Evolutionary conservation across 2,329 filamentous ascomycete genomes (phyloP).

Genomic region (Scedosporium boydii): DNA sequence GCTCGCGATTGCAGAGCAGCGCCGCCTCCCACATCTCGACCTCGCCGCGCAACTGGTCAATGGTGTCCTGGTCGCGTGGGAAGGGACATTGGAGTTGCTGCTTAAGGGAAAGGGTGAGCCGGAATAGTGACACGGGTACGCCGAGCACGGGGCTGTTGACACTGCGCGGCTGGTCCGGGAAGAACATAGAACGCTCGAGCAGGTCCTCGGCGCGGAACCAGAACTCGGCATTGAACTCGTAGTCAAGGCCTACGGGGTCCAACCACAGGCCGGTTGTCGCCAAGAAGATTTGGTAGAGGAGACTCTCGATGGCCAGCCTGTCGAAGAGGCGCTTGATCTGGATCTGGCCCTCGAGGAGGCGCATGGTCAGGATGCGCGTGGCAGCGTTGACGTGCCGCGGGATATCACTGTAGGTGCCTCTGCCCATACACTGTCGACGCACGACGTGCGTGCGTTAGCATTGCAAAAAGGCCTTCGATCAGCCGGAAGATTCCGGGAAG

Average conservation of each 20-base stretch:
- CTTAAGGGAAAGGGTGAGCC: constrained; percentile 9
- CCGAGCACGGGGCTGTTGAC: constrained; percentile 15
- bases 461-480: too few relatives aligned
- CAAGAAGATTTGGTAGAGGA: constrained; percentile 15
- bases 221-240: constrained; percentile 11
- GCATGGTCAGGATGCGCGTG: constrained; percentile 11
- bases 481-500: background rate
- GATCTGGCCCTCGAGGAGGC: constrained; percentile 8
- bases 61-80: background rate
- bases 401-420: constrained; percentile 13
- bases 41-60: background rate
- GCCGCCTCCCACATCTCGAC: background rate
- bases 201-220: constrained; percentile 13
- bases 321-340: constrained; percentile 12
- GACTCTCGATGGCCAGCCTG: constrained; percentile 14
- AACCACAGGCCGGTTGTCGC: constrained; percentile 14
- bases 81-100: constrained; percentile 7
- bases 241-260: constrained; percentile 3
- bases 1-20: background rate
- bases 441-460: too few relatives aligned
- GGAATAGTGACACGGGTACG: constrained; percentile 12
- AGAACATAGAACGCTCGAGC: constrained; percentile 8
- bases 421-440: constrained; percentile 11
- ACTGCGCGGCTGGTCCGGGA: constrained; percentile 6
- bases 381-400: constrained; percentile 14